Conservation (phyloP, 2,329 filamentous ascomycete species). For the Colletotrichum australisinense region DNA sequence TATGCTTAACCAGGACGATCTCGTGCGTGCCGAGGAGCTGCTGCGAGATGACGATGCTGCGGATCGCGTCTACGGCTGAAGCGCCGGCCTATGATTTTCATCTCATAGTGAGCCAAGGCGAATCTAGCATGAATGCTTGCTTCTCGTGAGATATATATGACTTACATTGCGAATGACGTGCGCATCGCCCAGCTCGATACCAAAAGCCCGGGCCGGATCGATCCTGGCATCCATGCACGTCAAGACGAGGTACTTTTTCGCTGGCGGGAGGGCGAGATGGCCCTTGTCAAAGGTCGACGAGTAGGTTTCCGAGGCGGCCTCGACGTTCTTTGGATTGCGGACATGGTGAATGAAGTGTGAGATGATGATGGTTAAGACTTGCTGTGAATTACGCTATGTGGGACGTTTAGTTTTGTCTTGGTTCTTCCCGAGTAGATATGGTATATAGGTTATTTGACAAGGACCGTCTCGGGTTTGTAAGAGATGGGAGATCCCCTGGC, state of each 20-base stretch:
- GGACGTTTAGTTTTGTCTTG: background rate
- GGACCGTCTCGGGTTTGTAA: background rate
- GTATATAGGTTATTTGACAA: background rate
- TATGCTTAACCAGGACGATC: slow-evolving; percentile 80
- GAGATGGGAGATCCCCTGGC: background rate
- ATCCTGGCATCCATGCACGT: slow-evolving; percentile 87
- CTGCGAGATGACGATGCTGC: slow-evolving; percentile 82
- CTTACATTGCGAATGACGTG: slow-evolving; percentile 78
- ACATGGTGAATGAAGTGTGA: slow-evolving; percentile 15
- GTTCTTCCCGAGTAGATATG: background rate
- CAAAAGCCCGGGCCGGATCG: slow-evolving; percentile 75
- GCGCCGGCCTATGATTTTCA: slow-evolving; percentile 63
- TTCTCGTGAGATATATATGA: too few relatives aligned
- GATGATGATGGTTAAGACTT: background rate
- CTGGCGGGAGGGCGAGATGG: slow-evolving; percentile 74
- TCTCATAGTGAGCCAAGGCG: too few relatives aligned
- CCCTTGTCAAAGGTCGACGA: slow-evolving; percentile 69
- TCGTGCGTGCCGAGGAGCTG: slow-evolving; percentile 82
- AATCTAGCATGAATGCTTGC: too few relatives aligned
- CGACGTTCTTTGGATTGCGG: slow-evolving; percentile 33
- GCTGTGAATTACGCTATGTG: background rate
- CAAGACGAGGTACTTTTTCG: slow-evolving; percentile 72
- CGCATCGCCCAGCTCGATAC: slow-evolving; percentile 79
- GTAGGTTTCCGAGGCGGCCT: slow-evolving; percentile 32
- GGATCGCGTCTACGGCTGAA: slow-evolving; percentile 74